phyloP scores from a whole-genome alignment of 108 stramenopile species.

The Pseudonitzschia pungens region DNA sequence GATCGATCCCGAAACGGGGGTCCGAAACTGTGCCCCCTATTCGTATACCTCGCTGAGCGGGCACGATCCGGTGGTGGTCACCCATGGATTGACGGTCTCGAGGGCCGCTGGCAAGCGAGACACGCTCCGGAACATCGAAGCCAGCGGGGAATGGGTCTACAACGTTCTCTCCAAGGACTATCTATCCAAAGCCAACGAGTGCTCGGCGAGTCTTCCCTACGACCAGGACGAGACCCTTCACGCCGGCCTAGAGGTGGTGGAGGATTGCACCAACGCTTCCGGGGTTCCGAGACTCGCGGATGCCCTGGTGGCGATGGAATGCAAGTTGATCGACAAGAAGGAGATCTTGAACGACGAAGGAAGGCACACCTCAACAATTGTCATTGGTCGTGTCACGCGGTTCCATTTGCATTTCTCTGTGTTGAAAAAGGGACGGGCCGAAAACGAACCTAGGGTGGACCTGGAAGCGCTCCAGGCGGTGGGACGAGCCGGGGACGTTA shows the following conservation, averaged over 20 bases:
- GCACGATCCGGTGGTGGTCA: slow-evolving; percentile 36
- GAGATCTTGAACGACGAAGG: slow-evolving; percentile 34
- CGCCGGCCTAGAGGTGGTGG: slow-evolving; percentile 12
- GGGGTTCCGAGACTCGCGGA: slow-evolving; percentile 21
- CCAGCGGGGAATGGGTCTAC: slow-evolving; percentile 32
- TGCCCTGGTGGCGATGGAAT: slow-evolving; percentile 32
- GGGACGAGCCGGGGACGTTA: slow-evolving; percentile 36
- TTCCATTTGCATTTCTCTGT: slow-evolving; percentile 25
- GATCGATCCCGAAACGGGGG: background rate
- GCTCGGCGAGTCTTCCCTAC: slow-evolving; percentile 17
- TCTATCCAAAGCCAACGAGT: slow-evolving; percentile 26
- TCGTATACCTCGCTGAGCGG: slow-evolving; percentile 26
- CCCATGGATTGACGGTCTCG: slow-evolving; percentile 27
- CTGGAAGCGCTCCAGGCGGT: slow-evolving; percentile 27
- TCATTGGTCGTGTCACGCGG: slow-evolving; percentile 32
- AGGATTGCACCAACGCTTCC: slow-evolving; percentile 5
- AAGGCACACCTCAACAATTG: slow-evolving; percentile 34
- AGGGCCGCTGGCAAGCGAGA: slow-evolving; percentile 26
- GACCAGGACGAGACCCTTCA: slow-evolving; percentile 19
- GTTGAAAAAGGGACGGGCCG: slow-evolving; percentile 10
- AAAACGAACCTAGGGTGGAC: slow-evolving; percentile 24
- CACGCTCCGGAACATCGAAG: slow-evolving; percentile 36
- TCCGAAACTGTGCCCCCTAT: slow-evolving; percentile 38
- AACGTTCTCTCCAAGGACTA: slow-evolving; percentile 29
- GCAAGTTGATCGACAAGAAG: slow-evolving; percentile 30